Evolutionary conservation across 148 eudicot genomes (phyloP).

Genomic region (Rhododendron ovatum): DNA sequence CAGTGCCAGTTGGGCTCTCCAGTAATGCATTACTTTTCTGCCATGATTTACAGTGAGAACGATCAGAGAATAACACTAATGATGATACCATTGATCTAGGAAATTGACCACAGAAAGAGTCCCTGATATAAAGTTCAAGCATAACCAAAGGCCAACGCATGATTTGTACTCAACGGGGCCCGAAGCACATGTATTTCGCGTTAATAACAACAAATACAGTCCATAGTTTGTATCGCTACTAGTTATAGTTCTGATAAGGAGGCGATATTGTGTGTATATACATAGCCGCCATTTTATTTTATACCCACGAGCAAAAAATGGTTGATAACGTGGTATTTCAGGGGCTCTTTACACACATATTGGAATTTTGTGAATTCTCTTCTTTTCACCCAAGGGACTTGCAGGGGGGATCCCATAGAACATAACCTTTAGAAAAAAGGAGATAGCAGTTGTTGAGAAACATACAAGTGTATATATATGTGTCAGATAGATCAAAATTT

Average conservation of each 20-base stretch:
- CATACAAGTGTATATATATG: not conserved
- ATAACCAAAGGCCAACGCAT: not conserved
- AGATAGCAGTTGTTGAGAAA: not conserved
- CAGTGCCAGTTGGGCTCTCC: constrained; percentile 99
- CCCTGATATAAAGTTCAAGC: not conserved
- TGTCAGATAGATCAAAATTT: not conserved
- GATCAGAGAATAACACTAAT: not conserved
- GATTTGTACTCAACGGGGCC: not conserved
- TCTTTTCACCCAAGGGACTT: not conserved
- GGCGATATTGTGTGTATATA: no score
- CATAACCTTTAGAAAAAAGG: not conserved
- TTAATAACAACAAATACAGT: not conserved
- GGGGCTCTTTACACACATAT: not conserved
- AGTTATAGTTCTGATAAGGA: not conserved
- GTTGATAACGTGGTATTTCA: not conserved
- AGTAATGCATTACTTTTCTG: constrained; percentile 80
- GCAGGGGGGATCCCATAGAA: not conserved
- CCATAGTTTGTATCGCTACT: not conserved
- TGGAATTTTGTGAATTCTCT: not conserved
- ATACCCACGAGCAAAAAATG: no score
- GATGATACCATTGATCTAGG: not conserved
- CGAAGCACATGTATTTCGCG: not conserved
- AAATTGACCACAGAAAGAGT: not conserved
- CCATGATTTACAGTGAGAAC: constrained; percentile 11
- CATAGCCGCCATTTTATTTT: no score